Evolutionary conservation across 495 filamentous ascomycete genomes (phyloP).

Genomic region (Daldinia concentrica): DNA sequence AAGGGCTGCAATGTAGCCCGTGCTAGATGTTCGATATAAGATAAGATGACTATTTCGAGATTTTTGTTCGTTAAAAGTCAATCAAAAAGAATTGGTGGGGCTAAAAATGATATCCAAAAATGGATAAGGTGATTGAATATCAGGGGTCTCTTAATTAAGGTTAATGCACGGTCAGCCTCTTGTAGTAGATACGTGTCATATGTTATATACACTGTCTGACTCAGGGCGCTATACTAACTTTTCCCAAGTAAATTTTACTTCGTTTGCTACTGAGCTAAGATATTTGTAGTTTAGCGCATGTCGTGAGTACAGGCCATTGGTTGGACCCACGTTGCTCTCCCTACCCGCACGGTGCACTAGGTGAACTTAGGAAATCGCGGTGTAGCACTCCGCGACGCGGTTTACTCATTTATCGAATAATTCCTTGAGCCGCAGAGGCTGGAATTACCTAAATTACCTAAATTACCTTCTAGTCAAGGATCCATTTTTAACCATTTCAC

Average conservation of each 20-base stretch:
- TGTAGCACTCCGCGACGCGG: conserved; percentile 38
- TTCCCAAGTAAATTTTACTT: neutral
- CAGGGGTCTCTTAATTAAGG: conserved; percentile 2
- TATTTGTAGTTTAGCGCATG: neutral
- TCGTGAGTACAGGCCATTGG: conserved; percentile 13
- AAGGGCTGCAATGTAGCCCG: neutral
- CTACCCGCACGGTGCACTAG: conserved; percentile 7
- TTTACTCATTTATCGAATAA: conserved; percentile 12
- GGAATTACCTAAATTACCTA: conserved; percentile 1
- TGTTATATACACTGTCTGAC: neutral
- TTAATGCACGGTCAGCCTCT: neutral
- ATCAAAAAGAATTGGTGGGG: conserved; percentile 46
- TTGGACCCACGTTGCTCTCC: conserved; percentile 18
- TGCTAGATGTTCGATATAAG: neutral
- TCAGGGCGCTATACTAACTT: neutral
- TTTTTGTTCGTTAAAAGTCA: conserved; percentile 21
- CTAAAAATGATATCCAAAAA: neutral
- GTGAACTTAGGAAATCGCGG: conserved; percentile 29
- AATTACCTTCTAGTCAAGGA: neutral
- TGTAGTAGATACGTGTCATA: neutral
- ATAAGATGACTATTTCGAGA: conserved; percentile 9
- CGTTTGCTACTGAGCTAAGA: neutral
- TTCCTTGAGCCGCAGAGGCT: conserved; percentile 4
- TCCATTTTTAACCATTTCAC: neutral
- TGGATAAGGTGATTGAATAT: neutral